Base-by-base conservation (phyloP, 1,284 basidiomycete species). In the Filobasidium uniguttulatum region DNA sequence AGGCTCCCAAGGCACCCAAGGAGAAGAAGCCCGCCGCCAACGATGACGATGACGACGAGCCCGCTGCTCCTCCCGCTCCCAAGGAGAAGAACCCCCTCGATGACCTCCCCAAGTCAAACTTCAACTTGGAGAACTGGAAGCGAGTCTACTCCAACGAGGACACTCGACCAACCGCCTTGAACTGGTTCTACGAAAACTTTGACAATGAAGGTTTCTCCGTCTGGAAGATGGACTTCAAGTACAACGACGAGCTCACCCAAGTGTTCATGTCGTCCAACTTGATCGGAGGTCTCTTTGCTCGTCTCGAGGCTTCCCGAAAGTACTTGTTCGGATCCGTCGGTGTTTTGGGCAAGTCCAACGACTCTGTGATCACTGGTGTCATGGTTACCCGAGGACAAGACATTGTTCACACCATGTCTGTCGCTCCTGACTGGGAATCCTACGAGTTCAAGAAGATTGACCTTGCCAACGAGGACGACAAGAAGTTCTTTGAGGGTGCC, bases 111-210 rank as follows among this genome's bases (percentile, higher is more conserved):
- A 93, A 93, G 74, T 88, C 85, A 17, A 72, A 77, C 14, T 85
- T 96, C 75, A 89, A 90, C 75, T 81, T 97, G 52, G 91, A 97
- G 71, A 90, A 96, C 73, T 94, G 87, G 86, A 97, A 97, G 75
- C 82, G 89, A 48, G 82, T 85, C 53, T 97, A 97, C 77, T 94
- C 89, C 61, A 97, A 97, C 82, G 82, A 84, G 71, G 91, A 96
- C 51, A 96, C 91, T 33, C 80, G 85, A 53, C 83, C 82, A 33
- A 83, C 87, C 67, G 63, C 65, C 36, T 55, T 70, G 49, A 60
- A 63, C 40, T 91, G 86, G 86, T 83, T 91, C 78, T 88, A 90
- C 75, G 64, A 86, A 69, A 82, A 89, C 77, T 90, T 80, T 70
- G 91, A 96, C 76, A 71, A 77, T 56, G 80, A 84, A 58, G 91